Base-by-base conservation (phyloP, 768 basidiomycete genomes). In the Boletus edulis region DNA sequence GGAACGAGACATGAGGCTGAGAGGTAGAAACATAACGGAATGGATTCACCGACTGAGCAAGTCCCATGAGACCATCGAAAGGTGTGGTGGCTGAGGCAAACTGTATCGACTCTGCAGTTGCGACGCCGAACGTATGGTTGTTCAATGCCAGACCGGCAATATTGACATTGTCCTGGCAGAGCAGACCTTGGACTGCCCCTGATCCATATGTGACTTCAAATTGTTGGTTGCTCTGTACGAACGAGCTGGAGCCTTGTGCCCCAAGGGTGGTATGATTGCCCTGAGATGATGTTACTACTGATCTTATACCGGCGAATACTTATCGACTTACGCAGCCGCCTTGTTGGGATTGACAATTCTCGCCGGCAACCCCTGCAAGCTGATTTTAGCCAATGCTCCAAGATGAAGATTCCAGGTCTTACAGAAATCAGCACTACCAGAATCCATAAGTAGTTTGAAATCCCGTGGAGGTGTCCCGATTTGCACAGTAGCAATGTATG, bases 41-140 rank as follows among this genome's bases (percentile, higher is more conserved):
- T 37, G 13, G 17, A 74, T 81, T 50, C 57, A 85, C 86, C 47
- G 86, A 86, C 72, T 85, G 76, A 7, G 86, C 90, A 46, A 89
- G 77, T 35, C 90, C 89, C 84, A 91, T 86, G 37, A 92, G 69
- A 15, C 90, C 88, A 64, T 90, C 86, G 57, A 88, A 89, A 2
- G 80, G 74, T 39, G 76, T 75, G 2, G 56, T 49, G 59, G 76
- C 57, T 37, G 65, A 62, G 14, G 83, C 75, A 71, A 93, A 91
- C 34, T 90, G 83, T 0, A 68, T 62, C 46, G 78, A 83, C 69
- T 92, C 91, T 13, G 60, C 38, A 2, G 69, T 71, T 8, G 87
- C 80, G 20, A 84, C 83, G 51, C 91, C 91, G 57, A 93, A 91
- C 0, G 76, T 80, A 67, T 90, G 88, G 4, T 62, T 73, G 5